Conservation (phyloP, 2,329 filamentous ascomycete genomes). For the Colletotrichum cordylinicola region DNA sequence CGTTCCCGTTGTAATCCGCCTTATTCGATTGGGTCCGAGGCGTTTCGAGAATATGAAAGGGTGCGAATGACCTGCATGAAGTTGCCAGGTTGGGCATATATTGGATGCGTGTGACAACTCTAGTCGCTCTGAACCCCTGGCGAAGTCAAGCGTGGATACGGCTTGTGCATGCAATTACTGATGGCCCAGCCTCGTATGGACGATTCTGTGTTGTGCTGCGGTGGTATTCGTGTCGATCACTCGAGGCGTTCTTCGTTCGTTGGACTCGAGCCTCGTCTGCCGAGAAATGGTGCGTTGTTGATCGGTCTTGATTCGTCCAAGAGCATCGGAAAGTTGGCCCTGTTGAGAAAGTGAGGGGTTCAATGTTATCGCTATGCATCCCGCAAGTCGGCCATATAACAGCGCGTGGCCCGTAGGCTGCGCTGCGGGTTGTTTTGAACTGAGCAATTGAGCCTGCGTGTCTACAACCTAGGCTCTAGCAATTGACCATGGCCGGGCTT, state of each 20-base stretch:
- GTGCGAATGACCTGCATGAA: neutral
- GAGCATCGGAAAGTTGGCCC: neutral
- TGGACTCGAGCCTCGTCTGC: neutral
- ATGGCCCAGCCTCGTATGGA: neutral
- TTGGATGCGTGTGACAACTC: neutral
- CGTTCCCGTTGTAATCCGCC: neutral
- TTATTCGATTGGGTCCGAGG: neutral
- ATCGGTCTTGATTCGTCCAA: neutral
- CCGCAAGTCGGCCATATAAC: neutral
- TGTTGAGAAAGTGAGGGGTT: neutral
- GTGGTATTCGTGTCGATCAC: neutral
- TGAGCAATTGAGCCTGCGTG: neutral
- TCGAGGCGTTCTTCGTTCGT: neutral
- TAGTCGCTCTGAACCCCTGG: neutral
- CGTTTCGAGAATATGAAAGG: neutral
- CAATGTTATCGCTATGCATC: neutral
- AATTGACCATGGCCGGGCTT: neutral
- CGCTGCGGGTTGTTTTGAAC: neutral
- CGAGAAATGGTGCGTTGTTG: neutral
- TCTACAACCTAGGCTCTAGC: neutral
- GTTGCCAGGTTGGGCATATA: neutral
- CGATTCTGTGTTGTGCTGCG: neutral
- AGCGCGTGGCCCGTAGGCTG: neutral
- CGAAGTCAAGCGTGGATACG: accelerated
- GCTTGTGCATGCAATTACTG: neutral